Percentiles rank a stretch among this genome's conserved stretches.
These are phyloP conservation scores for Crucihimalaya himalaica DNA, from an alignment of 345 rosid genomes.

Conservation along the genomic window DNA sequence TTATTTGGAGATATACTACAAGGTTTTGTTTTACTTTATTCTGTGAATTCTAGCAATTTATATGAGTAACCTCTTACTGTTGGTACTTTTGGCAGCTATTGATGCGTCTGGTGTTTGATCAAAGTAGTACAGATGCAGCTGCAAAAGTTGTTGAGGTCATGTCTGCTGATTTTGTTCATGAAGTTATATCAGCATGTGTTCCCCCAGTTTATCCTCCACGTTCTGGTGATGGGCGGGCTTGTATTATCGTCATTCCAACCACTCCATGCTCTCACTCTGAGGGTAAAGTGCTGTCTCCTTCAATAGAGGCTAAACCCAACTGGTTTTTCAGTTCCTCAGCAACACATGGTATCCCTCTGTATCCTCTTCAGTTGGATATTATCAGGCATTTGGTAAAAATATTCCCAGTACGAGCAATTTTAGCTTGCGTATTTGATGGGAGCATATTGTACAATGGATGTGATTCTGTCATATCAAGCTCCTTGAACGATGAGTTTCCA, in stretches of 20 bases:
- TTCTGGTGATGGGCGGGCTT: too few relatives aligned
- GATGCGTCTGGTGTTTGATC: conserved; percentile 91
- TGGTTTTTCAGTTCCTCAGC: conserved; percentile 69
- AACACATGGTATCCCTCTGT: conserved; percentile 74
- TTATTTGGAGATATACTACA: neutral
- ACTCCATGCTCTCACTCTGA: too few relatives aligned
- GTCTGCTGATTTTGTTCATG: too few relatives aligned
- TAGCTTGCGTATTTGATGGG: conserved; percentile 97
- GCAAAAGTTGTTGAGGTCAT: too few relatives aligned
- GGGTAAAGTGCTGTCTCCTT: too few relatives aligned
- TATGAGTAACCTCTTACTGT: conserved; percentile 24
- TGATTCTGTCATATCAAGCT: conserved; percentile 67
- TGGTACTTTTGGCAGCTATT: conserved; percentile 70
- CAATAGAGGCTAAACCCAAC: conserved; percentile 76
- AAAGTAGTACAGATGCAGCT: too few relatives aligned
- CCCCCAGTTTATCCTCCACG: too few relatives aligned
- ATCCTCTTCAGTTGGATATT: conserved; percentile 91
- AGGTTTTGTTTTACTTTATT: conserved; percentile 4
- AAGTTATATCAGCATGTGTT: too few relatives aligned
- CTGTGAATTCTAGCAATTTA: conserved; percentile 11
- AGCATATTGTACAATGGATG: conserved; percentile 75
- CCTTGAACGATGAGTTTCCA: conserved; percentile 60
- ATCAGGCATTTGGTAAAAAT: conserved; percentile 88
- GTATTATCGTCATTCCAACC: too few relatives aligned
- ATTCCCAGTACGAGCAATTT: conserved; percentile 89